These are phyloP conservation scores for Spinacia oleracea DNA, from an alignment of 179 eudicot species.

Conservation along the genomic window DNA sequence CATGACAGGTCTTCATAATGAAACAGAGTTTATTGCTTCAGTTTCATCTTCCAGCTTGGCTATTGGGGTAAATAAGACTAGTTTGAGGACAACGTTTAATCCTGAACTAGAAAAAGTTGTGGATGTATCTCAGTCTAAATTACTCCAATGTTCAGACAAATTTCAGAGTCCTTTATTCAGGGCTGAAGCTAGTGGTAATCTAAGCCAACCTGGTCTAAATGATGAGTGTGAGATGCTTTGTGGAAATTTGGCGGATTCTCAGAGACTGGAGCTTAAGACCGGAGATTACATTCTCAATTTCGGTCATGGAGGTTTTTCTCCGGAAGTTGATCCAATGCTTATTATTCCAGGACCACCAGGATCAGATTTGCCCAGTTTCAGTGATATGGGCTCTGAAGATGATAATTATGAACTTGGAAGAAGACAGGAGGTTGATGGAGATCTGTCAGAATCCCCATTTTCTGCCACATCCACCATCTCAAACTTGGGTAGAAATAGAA, in stretches of 20 bases:
- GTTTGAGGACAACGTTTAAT: conserved; percentile 34
- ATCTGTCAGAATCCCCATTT: conserved; percentile 53
- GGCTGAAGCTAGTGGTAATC: conserved; percentile 23
- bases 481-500: conserved; percentile 34
- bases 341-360: conserved; percentile 98
- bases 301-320: conserved; percentile 40
- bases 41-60: conserved; percentile 32
- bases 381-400: conserved; percentile 71
- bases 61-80: conserved; percentile 31
- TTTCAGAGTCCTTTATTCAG: conserved; percentile 29
- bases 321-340: conserved; percentile 64
- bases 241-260: conserved; percentile 35
- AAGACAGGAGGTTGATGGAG: conserved; percentile 1
- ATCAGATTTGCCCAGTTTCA: conserved; percentile 79
- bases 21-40: conserved; percentile 27
- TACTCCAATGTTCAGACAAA: conserved; percentile 23
- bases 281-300: conserved; percentile 35
- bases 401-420: too few relatives aligned
- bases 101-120: conserved; percentile 30
- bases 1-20: conserved; percentile 20
- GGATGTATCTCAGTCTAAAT: conserved; percentile 16
- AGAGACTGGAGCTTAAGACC: conserved; percentile 21
- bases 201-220: conserved; percentile 24
- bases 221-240: conserved; percentile 36
- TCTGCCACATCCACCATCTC: conserved; percentile 59